Percentiles rank a stretch among this genome's conserved stretches.
Conservation (phyloP, 179 eudicot genomes). For the Kewa caespitosa region DNA sequence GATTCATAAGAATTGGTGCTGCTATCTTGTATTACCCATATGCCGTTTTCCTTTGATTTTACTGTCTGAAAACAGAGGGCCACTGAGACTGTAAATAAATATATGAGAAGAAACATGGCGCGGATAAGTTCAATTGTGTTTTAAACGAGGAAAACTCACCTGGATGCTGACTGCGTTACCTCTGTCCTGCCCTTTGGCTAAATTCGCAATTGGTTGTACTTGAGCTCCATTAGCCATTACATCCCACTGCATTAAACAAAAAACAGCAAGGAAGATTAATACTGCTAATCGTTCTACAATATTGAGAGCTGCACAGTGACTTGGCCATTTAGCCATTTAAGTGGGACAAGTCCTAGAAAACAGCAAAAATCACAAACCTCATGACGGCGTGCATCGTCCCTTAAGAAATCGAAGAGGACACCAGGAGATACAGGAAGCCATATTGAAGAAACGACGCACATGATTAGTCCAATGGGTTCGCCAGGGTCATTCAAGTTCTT, state of each 20-base stretch:
- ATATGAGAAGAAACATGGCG: background rate
- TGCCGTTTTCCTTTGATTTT: constrained; percentile 51
- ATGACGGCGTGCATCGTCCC: constrained; percentile 77
- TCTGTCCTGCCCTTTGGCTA: constrained; percentile 88
- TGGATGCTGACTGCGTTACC: constrained; percentile 85
- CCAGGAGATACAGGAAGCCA: constrained; percentile 85
- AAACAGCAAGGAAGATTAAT: constrained; percentile 16
- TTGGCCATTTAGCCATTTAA: no score
- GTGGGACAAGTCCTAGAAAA: no score
- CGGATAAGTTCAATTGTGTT: background rate
- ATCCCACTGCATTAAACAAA: constrained; percentile 88
- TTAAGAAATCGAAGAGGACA: constrained; percentile 69
- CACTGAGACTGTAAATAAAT: background rate
- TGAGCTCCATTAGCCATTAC: constrained; percentile 60
- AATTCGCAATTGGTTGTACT: constrained; percentile 61
- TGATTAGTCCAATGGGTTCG: constrained; percentile 84
- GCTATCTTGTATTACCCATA: constrained; percentile 85
- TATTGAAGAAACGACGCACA: constrained; percentile 76
- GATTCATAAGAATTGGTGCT: constrained; percentile 79
- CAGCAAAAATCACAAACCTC: constrained; percentile 53
- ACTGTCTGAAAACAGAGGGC: constrained; percentile 42
- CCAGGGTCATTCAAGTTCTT: constrained; percentile 88
- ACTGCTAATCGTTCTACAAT: no score
- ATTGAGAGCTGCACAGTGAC: no score
- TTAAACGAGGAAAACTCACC: constrained; percentile 40